Base-by-base conservation (phyloP, 331 rosid species). In the Saraca asoca region DNA sequence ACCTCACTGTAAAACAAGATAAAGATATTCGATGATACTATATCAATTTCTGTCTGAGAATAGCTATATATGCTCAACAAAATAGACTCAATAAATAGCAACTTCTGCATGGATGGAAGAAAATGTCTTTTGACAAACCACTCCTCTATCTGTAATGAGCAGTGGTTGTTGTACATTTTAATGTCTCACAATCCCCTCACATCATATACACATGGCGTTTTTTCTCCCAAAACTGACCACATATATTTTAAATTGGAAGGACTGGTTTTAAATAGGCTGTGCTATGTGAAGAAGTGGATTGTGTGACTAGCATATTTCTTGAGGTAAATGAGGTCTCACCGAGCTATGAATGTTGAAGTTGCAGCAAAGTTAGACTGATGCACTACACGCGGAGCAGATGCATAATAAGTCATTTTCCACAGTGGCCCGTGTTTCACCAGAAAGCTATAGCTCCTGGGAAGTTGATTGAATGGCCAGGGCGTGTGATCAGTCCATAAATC, bases 401-500 rank as follows among this genome's bases (percentile, higher is more conserved):
- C 97, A 75, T 94, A 94, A 66, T 94, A 94, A 13, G 97, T 80
- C 97, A 90, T 83, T 75, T 80, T 94, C 99, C 99, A 94, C 63
- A 94, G 35, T 0, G 99, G 67, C 18, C 96, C 97, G 14, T 94
- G 97, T 77, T 94, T 94, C 66, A 94, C 99, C 89, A 94, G 79
- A 90, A 94, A 94, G 69, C 89, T 94, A 72, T 94, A 94, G 86
- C 99, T 94, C 83, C 90, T 80, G 24, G 99, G 99, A 68, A 94
- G 89, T 78, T 94, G 99, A 74, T 94, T 94, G 74, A 94, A 94
- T 6, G 99, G 99, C 99, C 99, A 94, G 56, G 99, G 99, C 17
- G 99, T 94, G 71, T 94, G 99, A 53, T 94, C 99, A 57, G 99
- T 43, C 99, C 99, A 94, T 66, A 94, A 85, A 89, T 94, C 99